A percentile compares a stretch with the other conserved stretches of the same genome.
Evolutionary conservation across 116 monocot species (phyloP).

Genomic region (Papilionanthe hybrid): DNA sequence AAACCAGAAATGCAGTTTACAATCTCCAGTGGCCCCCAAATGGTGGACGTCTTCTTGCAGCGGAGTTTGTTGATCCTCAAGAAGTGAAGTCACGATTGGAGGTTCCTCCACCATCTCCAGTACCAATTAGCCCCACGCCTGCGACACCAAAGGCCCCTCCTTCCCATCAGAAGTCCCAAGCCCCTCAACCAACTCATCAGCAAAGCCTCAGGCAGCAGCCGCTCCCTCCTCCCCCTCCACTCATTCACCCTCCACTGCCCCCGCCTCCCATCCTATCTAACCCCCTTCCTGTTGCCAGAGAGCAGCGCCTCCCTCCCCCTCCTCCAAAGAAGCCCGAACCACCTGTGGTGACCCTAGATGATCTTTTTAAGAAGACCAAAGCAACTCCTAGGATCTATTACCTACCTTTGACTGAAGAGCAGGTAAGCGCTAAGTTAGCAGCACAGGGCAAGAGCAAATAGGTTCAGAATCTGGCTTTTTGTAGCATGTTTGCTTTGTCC

Average conservation of each 20-base stretch:
- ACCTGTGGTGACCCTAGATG: conserved; percentile 76
- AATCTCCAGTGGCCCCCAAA: conserved; percentile 94
- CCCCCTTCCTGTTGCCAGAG: conserved; percentile 10
- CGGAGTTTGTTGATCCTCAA: conserved; percentile 80
- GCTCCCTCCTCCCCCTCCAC: conserved; percentile 31
- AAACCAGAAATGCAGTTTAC: conserved; percentile 79
- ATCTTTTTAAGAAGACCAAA: conserved; percentile 85
- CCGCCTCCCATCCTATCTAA: conserved; percentile 7
- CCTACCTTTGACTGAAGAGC: conserved; percentile 69
- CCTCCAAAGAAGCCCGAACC: conserved; percentile 46
- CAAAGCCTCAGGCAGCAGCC: conserved; percentile 37
- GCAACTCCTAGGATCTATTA: conserved; percentile 79
- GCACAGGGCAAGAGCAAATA: conserved; percentile 25
- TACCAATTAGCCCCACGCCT: conserved; percentile 26
- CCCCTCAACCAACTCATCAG: conserved; percentile 18
- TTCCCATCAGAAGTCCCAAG: conserved; percentile 5
- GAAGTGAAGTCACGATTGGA: conserved; percentile 63
- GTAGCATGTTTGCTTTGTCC: too few species aligned
- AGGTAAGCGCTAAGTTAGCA: conserved; percentile 50
- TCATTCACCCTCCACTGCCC: conserved; percentile 15
- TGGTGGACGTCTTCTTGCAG: conserved; percentile 69
- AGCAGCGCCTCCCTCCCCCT: conserved; percentile 2
- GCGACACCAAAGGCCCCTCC: conserved; percentile 15
- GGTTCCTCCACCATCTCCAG: conserved; percentile 40
- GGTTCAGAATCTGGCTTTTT: neutral